Base-by-base conservation (phyloP, 208 protist genomes). In the Crithidia thermophila region DNA sequence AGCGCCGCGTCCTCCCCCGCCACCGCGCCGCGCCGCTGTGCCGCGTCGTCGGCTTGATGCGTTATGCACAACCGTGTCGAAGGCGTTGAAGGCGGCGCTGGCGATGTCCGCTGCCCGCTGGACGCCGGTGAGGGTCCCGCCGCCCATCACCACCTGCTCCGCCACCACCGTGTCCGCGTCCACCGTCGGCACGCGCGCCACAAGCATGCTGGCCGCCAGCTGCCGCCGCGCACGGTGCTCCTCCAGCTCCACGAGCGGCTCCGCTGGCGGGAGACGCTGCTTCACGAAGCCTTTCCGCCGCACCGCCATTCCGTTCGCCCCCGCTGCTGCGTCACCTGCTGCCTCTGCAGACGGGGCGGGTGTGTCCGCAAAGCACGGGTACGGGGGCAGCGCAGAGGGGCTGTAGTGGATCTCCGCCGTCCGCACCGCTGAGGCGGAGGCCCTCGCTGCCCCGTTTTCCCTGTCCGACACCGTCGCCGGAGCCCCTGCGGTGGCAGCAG, bases 21-120 rank as follows among this genome's bases (percentile, higher is more conserved):
- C 61, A 20, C n/a, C n/a, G n/a, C 61, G 66, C 25, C 63, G 46
- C 6, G 66, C 42, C 13, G 42, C 49, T 11, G 79, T 80, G n/a
- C 63, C 77, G 28, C 60, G 67, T 21, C 67, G 84, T 40, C 37
- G 28, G 28, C 67, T 80, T 11, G 76, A 58, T 10, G 74, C 72
- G 55, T 82, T 71, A 31, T 77, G 70, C 20, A 72, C 80, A 21
- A 55, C 79, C 14, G 68, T 85, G 55, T 91, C 86, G 55, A 87
- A 91, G 9, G 63, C 61, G 66, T 91, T 91, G 58, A 90, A 90
- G 14, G 69, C 58, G 1, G 8, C 61, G 13, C 13, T 53, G 4
- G 50, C 39, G 20, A 43, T 34, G 5, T 23, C 67, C 36, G 49
- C 46, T 11, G 37, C 51, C 11, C 40, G 60, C n/a, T n/a, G n/a